Evolutionary conservation across 2,329 filamentous ascomycete genomes (phyloP).

Genomic region (Sclerotinia minor): DNA sequence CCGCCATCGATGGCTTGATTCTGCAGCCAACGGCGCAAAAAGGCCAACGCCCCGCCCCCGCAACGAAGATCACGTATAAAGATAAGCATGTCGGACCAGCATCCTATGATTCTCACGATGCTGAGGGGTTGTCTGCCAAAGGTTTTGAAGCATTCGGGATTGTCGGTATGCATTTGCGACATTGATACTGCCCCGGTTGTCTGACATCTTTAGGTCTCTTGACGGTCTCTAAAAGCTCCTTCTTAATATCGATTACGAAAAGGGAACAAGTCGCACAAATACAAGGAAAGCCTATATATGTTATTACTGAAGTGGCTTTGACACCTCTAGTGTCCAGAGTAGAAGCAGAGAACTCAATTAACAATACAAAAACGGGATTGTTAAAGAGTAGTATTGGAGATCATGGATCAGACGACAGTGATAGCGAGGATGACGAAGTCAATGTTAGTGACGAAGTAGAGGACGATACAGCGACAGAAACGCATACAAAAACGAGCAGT

Average conservation of each 20-base stretch:
- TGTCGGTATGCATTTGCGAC: slow-evolving; percentile 38
- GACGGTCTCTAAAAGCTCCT: slow-evolving; percentile 76
- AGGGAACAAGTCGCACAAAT: slow-evolving; percentile 89
- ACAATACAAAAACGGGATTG: slow-evolving; percentile 54
- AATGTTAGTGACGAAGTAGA: slow-evolving; percentile 48
- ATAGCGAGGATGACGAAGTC: slow-evolving; percentile 49
- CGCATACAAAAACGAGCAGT: slow-evolving; percentile 51
- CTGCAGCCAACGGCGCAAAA: slow-evolving; percentile 40
- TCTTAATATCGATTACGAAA: slow-evolving; percentile 81
- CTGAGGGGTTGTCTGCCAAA: slow-evolving; percentile 28
- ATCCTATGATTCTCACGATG: slow-evolving; percentile 28
- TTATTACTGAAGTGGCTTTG: slow-evolving; percentile 85
- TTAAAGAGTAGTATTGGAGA: slow-evolving; percentile 43
- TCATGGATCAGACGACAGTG: slow-evolving; percentile 41
- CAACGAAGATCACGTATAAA: slow-evolving; percentile 40
- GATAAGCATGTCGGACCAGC: slow-evolving; percentile 37
- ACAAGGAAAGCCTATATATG: slow-evolving; percentile 77
- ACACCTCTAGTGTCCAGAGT: slow-evolving; percentile 77
- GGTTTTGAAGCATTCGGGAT: slow-evolving; percentile 43
- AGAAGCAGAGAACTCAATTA: slow-evolving; percentile 73
- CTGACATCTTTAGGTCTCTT: slow-evolving; percentile 65
- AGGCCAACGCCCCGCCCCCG: slow-evolving; percentile 36
- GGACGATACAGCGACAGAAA: slow-evolving; percentile 34
- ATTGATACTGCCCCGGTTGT: not conserved
- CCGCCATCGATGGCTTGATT: slow-evolving; percentile 42